These are phyloP conservation scores for Arthroderma sp. DNA, from an alignment of 2,329 filamentous ascomycete genomes.

Conservation along the genomic window DNA sequence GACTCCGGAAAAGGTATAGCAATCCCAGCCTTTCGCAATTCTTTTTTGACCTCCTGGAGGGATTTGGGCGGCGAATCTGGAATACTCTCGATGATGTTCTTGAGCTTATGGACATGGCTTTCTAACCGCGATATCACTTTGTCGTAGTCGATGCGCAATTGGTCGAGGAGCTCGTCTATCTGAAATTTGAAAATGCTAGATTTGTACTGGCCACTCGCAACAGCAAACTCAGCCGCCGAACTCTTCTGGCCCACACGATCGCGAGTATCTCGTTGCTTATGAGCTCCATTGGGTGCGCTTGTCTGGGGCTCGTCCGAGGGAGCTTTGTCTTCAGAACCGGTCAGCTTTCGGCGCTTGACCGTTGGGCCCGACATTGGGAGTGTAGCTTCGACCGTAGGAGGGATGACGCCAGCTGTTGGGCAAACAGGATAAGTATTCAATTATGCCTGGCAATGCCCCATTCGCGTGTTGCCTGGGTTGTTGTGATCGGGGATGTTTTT, in stretches of 20 bases:
- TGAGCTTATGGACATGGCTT: slow-evolving; percentile 41
- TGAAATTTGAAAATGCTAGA: slow-evolving; percentile 56
- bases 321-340: slow-evolving; percentile 20
- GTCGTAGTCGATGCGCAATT: slow-evolving; percentile 45
- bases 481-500: no score
- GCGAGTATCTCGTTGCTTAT: slow-evolving; percentile 5
- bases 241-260: slow-evolving; percentile 17
- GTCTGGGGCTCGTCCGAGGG: slow-evolving; percentile 12
- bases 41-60: slow-evolving; percentile 53
- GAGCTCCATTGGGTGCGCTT: slow-evolving; percentile 2
- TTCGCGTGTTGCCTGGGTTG: no score
- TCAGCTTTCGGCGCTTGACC: slow-evolving; percentile 37
- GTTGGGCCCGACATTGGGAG: slow-evolving; percentile 21
- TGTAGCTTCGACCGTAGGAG: not conserved
- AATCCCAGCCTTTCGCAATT: slow-evolving; percentile 55
- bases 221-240: slow-evolving; percentile 21
- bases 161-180: slow-evolving; percentile 48
- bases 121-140: slow-evolving; percentile 43
- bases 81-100: slow-evolving; percentile 44
- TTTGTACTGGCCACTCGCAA: slow-evolving; percentile 45
- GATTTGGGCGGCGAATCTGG: slow-evolving; percentile 37
- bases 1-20: slow-evolving; percentile 77
- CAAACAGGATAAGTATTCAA: not conserved
- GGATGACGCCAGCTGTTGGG: not conserved
- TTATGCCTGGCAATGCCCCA: not conserved